Evolutionary conservation across 306 rosid species (phyloP), one percentile per base, ranked within the genome.

Genomic region (Corylus heterophylla): DNA sequence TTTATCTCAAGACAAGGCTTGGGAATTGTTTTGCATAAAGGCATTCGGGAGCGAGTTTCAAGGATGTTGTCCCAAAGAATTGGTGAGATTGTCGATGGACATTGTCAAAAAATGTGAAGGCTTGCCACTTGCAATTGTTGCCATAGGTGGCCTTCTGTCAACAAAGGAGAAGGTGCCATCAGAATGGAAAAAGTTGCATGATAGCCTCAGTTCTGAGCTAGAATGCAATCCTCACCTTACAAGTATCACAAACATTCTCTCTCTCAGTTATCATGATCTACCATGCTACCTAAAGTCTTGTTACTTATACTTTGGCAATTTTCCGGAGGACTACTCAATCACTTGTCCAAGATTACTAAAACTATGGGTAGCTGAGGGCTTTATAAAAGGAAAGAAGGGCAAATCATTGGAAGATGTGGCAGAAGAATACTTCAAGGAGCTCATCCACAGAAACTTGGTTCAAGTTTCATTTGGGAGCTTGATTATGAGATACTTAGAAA

Each of bases 251-350:
- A 69, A 51, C 1, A 62, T 74, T 9, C 35, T 77, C 7, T 54
- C 13, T 4, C 68, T 67, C 12, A 77, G 74, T 68, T 77, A 68
- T 22, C 20, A 44, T 17, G 85, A 71, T 71, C 85, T 76, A 22
- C 42, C 69, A 44, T 76, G 7, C 20, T 73, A 72, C n/a, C 81
- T 81, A 5, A 81, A 76, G 52, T 7, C 20, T 3, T 76, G 85
- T 47, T 63, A 76, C 74, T 72, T 76, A 35, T 82, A 71, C 61
- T 72, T 82, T 17, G 20, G 85, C 22, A 37, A 72, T 48, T 76
- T 82, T 39, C 81, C 74, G 0, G 48, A 71, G 52, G 81, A 14
- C 54, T n/a, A 71, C 12, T 71, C 70, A 12, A 77, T 82, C 66
- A 54, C 55, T 12, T 42, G 59, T 8, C 5, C 17, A 7, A 63